Conservation (phyloP, 139 green algal genomes). For the Coelastrella sp. region DNA sequence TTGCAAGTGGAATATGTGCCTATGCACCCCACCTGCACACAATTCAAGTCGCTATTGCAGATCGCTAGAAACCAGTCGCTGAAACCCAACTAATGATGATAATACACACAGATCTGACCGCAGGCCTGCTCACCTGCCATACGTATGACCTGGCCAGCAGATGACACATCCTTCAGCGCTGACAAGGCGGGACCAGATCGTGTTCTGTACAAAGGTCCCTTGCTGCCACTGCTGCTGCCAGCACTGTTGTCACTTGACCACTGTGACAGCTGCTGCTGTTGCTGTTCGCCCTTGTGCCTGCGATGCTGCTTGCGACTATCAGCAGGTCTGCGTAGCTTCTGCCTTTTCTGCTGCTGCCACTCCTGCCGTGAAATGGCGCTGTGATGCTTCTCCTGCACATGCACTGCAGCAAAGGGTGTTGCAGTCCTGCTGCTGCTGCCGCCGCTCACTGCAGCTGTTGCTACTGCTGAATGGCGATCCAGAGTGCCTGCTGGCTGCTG, state of each 20-base stretch:
- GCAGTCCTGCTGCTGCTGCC: neutral
- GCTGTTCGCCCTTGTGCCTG: neutral
- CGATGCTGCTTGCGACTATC: neutral
- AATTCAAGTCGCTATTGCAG: no score
- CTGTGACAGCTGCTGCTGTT: constrained; percentile 1
- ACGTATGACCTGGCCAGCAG: constrained; percentile 34
- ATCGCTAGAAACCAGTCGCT: no score
- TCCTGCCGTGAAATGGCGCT: neutral
- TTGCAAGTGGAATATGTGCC: no score
- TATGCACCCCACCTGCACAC: no score
- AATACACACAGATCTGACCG: neutral
- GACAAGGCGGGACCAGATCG: constrained; percentile 27
- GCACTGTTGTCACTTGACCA: neutral
- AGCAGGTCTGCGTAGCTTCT: neutral
- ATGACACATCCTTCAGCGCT: constrained; percentile 27
- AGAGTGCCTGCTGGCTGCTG: neutral
- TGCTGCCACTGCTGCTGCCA: neutral
- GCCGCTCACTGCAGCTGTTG: neutral
- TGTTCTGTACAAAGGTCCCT: neutral
- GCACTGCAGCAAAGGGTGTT: constrained; percentile 6
- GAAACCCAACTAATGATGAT: neutral
- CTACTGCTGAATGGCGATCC: neutral
- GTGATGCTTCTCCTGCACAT: constrained; percentile 22
- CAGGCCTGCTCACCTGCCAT: constrained; percentile 21
- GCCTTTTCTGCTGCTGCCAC: constrained; percentile 24